Evolutionary conservation across 148 eudicot species (phyloP).

Genomic region (Talinum fruticosum): DNA sequence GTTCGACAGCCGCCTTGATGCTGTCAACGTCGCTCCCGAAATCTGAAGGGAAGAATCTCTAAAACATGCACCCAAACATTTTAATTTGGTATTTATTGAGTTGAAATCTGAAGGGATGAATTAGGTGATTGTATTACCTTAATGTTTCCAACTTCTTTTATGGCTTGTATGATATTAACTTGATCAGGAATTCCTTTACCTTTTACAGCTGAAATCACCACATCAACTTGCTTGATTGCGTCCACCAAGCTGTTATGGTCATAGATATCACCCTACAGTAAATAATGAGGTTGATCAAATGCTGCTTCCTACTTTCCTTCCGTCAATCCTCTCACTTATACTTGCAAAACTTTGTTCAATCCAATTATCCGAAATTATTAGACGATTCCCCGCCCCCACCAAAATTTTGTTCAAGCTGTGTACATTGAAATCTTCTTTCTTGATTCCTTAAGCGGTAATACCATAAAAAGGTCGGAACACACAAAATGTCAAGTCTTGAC

Average conservation of each 20-base stretch:
- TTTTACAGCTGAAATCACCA: conserved; percentile 52
- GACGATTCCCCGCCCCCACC: no score
- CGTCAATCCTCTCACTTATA: no score
- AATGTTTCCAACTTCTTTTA: conserved; percentile 62
- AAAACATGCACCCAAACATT: not conserved
- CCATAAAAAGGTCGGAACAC: no score
- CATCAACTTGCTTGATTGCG: conserved; percentile 57
- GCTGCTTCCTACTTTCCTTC: not conserved
- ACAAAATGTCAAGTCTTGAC: no score
- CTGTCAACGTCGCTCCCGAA: conserved; percentile 57
- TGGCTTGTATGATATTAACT: conserved; percentile 44
- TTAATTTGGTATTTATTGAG: not conserved
- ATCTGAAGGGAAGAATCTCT: conserved; percentile 70
- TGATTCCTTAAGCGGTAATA: no score
- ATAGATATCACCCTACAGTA: conserved; percentile 40
- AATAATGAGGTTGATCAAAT: not conserved
- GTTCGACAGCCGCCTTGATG: conserved; percentile 39
- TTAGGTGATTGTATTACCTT: conserved; percentile 27
- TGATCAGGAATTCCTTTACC: conserved; percentile 32
- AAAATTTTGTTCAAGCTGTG: no score
- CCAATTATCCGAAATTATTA: no score
- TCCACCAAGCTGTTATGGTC: conserved; percentile 51
- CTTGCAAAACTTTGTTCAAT: no score
- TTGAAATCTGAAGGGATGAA: not conserved
- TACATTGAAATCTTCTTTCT: no score